Conservation (phyloP, 2,329 filamentous ascomycete species). For the Uncinocarpus reesii region DNA sequence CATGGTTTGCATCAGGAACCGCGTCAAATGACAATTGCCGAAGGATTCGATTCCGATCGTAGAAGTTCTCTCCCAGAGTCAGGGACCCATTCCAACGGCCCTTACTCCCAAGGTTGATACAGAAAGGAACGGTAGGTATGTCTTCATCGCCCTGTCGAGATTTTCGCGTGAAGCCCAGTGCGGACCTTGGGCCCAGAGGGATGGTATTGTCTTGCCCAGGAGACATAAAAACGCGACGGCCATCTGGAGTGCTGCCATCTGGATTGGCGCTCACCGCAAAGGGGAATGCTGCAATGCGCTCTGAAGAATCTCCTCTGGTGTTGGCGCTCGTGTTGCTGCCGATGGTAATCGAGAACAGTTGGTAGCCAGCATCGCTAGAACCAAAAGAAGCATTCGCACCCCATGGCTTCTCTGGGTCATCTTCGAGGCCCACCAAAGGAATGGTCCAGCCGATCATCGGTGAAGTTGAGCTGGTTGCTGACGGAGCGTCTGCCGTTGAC, state of each 20-base stretch:
- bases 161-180: background rate
- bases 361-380: background rate
- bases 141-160: background rate
- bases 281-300: slow-evolving; percentile 4
- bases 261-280: background rate
- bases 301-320: background rate
- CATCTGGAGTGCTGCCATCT: background rate
- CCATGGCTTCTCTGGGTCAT: slow-evolving; percentile 8
- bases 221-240: slow-evolving; percentile 3
- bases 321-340: background rate
- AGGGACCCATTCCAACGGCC: slow-evolving; percentile 8
- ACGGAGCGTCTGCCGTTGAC: background rate
- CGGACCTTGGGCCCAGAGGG: background rate
- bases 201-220: background rate
- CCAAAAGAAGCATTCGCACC: slow-evolving; percentile 1
- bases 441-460: slow-evolving; percentile 5
- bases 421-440: slow-evolving; percentile 8
- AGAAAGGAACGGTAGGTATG: slow-evolving; percentile 3
- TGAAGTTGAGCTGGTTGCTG: background rate
- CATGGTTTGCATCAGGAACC: slow-evolving; percentile 3
- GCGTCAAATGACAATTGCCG: background rate
- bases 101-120: slow-evolving; percentile 8
- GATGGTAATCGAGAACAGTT: background rate
- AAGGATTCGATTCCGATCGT: slow-evolving; percentile 6
- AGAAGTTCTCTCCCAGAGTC: slow-evolving; percentile 4